Percentiles rank a stretch among this genome's conserved stretches.
These are phyloP conservation scores for Ascochyta rabiei DNA, from an alignment of 2,329 filamentous ascomycete species.

Conservation along the genomic window DNA sequence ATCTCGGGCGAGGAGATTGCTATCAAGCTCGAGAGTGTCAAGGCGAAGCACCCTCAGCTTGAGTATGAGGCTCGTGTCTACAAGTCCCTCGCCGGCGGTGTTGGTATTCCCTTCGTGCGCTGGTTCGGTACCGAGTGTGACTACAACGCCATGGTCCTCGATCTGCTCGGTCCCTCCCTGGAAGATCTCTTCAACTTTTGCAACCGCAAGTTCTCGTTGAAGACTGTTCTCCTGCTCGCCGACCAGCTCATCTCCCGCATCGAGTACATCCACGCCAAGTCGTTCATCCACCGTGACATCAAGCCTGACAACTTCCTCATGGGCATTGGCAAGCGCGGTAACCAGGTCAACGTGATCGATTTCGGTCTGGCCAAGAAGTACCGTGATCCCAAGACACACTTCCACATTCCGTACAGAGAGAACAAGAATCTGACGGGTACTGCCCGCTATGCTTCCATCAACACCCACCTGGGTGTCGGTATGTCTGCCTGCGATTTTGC, in stretches of 20 bases:
- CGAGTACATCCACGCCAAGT: constrained; percentile 99
- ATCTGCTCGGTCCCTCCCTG: constrained; percentile 91
- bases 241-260: constrained; percentile 99
- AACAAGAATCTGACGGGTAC: constrained; percentile 99
- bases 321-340: constrained; percentile 98
- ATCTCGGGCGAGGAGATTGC: constrained; percentile 99
- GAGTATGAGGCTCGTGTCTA: constrained; percentile 98
- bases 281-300: constrained; percentile 99
- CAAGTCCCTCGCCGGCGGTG: constrained; percentile 88
- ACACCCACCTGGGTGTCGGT: constrained; percentile 95
- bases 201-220: constrained; percentile 99
- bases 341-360: constrained; percentile 99
- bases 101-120: constrained; percentile 97
- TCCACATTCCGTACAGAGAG: constrained; percentile 99
- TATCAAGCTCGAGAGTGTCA: constrained; percentile 99
- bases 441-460: constrained; percentile 97
- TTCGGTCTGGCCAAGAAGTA: constrained; percentile 99
- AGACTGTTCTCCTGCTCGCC: constrained; percentile 94
- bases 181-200: constrained; percentile 99
- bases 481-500: constrained; percentile 42
- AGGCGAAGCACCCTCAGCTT: constrained; percentile 98
- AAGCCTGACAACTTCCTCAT: constrained; percentile 99
- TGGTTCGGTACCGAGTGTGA: constrained; percentile 99
- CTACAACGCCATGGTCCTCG: constrained; percentile 99
- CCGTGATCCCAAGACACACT: constrained; percentile 98